phyloP scores from a whole-genome alignment of 352 stramenopile species.

The Detonula confervacea region DNA sequence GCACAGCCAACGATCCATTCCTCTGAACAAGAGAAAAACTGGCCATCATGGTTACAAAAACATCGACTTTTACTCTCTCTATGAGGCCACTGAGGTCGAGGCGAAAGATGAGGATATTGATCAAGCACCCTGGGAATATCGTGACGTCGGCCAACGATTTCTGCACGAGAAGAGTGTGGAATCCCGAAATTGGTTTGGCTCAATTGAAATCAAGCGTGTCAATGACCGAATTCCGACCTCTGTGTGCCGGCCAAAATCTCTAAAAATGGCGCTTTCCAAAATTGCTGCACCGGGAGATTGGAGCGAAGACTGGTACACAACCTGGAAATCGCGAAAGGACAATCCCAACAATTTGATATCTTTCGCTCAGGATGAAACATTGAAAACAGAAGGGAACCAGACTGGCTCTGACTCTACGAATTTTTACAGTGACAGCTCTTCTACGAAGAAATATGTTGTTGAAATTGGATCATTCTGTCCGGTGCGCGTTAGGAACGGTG shows the following conservation, averaged over 20 bases:
- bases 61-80: slow-evolving; percentile 77
- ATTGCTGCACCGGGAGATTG: slow-evolving; percentile 70
- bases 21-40: slow-evolving; percentile 61
- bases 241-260: slow-evolving; percentile 68
- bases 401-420: slow-evolving; percentile 1
- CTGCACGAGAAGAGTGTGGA: slow-evolving; percentile 77
- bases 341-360: slow-evolving; percentile 60
- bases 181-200: slow-evolving; percentile 80
- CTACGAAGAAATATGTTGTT: slow-evolving; percentile 41
- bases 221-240: slow-evolving; percentile 68
- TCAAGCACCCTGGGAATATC: slow-evolving; percentile 71
- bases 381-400: neutral
- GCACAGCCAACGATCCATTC: slow-evolving; percentile 39
- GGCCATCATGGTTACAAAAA: slow-evolving; percentile 66
- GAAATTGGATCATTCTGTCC: slow-evolving; percentile 51
- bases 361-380: slow-evolving; percentile 40
- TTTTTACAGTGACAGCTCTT: neutral
- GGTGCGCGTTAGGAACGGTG: slow-evolving; percentile 62
- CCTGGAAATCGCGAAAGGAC: slow-evolving; percentile 61
- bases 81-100: slow-evolving; percentile 55
- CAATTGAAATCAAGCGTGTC: slow-evolving; percentile 35
- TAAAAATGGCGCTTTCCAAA: slow-evolving; percentile 71
- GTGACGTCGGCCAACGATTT: slow-evolving; percentile 77
- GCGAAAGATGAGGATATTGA: slow-evolving; percentile 58
- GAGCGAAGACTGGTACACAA: slow-evolving; percentile 78